Conservation (phyloP, 768 basidiomycete genomes). For the Termitomyces titanicus region DNA sequence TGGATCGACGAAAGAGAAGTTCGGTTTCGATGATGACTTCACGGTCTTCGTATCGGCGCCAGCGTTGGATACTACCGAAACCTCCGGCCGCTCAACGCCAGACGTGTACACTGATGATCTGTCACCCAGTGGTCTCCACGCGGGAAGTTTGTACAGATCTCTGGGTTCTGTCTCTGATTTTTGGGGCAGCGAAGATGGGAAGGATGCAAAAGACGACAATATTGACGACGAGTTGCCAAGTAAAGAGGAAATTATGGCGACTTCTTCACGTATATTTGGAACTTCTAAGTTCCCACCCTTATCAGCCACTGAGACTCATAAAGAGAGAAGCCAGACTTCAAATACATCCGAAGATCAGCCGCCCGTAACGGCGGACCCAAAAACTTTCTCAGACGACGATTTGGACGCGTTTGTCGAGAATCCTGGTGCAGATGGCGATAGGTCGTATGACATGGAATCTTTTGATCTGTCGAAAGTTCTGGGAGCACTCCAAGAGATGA, state of each 20-base stretch:
- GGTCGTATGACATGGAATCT: constrained; percentile 32
- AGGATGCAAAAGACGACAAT: constrained; percentile 17
- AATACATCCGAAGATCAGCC: background rate
- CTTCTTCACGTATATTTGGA: constrained; percentile 51
- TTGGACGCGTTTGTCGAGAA: constrained; percentile 1
- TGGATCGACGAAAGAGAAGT: constrained; percentile 2
- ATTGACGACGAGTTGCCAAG: constrained; percentile 39
- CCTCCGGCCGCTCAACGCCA: constrained; percentile 21
- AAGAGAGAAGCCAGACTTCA: background rate
- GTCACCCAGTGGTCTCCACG: constrained; percentile 15
- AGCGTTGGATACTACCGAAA: constrained; percentile 11
- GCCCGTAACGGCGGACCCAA: background rate
- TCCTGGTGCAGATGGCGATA: background rate
- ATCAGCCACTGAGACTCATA: background rate
- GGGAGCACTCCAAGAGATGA: constrained; percentile 61
- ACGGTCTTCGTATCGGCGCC: constrained; percentile 70
- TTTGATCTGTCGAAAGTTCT: constrained; percentile 67
- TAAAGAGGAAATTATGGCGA: constrained; percentile 43
- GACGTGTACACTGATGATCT: constrained; percentile 17
- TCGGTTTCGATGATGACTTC: constrained; percentile 78
- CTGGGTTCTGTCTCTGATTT: constrained; percentile 61
- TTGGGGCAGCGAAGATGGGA: constrained; percentile 37
- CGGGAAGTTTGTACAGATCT: constrained; percentile 40
- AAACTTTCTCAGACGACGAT: constrained; percentile 1
- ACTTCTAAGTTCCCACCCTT: background rate